Evolutionary conservation across 73 alveolate genomes (phyloP).

Genomic region (Symbiodinium natans): DNA sequence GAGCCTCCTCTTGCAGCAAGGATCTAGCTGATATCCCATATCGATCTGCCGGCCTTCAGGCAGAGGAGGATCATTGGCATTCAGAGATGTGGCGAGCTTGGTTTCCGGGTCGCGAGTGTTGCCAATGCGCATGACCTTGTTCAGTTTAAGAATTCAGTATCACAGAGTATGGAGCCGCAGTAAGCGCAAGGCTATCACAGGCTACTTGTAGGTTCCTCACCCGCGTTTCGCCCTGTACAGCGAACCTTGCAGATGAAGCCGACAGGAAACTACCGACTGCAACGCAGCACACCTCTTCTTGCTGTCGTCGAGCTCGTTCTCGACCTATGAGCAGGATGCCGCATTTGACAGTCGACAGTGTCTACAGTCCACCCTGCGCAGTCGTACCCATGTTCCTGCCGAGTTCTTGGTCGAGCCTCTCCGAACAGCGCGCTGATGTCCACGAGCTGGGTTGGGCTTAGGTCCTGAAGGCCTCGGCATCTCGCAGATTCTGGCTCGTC

Average conservation of each 20-base stretch:
- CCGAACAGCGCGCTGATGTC: constrained; percentile 67
- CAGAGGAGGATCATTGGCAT: constrained; percentile 57
- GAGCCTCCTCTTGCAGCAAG: constrained; percentile 23
- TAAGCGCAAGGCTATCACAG: neutral
- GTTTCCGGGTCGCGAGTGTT: constrained; percentile 43
- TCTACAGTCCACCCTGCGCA: no score
- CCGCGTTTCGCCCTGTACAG: neutral
- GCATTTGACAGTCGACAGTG: neutral
- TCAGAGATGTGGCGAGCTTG: constrained; percentile 25
- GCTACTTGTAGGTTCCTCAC: neutral
- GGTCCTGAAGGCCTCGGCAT: neutral
- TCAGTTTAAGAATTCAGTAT: neutral
- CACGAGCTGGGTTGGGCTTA: neutral
- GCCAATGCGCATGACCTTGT: constrained; percentile 85
- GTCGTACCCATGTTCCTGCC: neutral
- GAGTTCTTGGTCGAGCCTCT: constrained; percentile 4
- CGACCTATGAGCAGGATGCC: neutral
- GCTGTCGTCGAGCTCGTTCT: constrained; percentile 76
- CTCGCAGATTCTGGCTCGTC: neutral
- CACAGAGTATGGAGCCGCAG: neutral
- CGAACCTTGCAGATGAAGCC: neutral
- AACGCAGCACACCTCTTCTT: neutral
- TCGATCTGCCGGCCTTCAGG: constrained; percentile 35
- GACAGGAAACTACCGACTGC: neutral
- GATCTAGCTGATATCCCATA: neutral